Conservation (phyloP, 1,139 yeast species). For the Suhomyces taliae region DNA sequence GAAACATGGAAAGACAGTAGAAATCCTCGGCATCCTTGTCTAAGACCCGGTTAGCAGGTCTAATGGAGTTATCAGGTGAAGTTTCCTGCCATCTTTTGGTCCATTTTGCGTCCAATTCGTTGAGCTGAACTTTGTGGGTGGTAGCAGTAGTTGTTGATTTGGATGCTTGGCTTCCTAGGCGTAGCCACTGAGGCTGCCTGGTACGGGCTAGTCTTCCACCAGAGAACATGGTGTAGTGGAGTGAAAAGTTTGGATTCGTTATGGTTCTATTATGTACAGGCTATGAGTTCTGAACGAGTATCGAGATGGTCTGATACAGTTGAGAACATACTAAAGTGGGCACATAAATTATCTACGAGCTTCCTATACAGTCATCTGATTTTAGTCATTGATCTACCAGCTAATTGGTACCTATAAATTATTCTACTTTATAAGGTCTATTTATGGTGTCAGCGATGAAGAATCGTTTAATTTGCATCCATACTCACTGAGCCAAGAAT, state of each 20-base stretch:
- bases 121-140: slow-evolving; percentile 12
- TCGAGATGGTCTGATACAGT: too few species aligned
- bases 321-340: too few species aligned
- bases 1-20: slow-evolving; percentile 85
- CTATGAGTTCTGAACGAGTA: neutral
- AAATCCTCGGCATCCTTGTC: slow-evolving; percentile 40
- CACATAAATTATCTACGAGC: too few species aligned
- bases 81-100: slow-evolving; percentile 44
- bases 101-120: slow-evolving; percentile 54
- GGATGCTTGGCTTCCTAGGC: neutral
- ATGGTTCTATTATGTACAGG: neutral
- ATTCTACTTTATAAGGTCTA: too few species aligned
- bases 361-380: too few species aligned
- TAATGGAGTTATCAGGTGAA: slow-evolving; percentile 40
- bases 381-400: too few species aligned
- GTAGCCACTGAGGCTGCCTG: neutral
- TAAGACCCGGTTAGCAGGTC: slow-evolving; percentile 40
- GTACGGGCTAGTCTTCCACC: neutral
- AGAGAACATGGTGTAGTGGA: slow-evolving; percentile 1
- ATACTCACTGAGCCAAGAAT: too few species aligned
- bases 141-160: neutral
- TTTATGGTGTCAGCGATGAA: too few species aligned
- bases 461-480: too few species aligned
- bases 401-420: too few species aligned
- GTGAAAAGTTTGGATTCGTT: neutral